Conservation (phyloP, 1,139 yeast species). For the Kazachstania sp. region DNA sequence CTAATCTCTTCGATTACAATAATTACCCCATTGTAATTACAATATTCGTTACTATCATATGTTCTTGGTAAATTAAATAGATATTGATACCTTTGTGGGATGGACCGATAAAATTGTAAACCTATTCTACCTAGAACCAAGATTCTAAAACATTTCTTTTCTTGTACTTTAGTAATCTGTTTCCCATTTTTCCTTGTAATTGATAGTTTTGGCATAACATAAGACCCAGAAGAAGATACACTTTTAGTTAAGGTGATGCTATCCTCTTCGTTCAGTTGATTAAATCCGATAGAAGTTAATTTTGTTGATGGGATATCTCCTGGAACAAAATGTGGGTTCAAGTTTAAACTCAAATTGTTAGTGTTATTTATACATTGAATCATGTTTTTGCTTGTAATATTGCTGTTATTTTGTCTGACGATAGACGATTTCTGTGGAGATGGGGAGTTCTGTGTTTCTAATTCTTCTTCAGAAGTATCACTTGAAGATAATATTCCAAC, state of each 20-base stretch:
- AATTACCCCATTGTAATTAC: slow-evolving; percentile 18
- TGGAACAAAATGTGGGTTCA: too few species aligned
- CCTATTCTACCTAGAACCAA: slow-evolving; percentile 24
- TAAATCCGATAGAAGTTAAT: background rate
- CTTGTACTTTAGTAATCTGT: background rate
- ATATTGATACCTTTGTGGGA: slow-evolving; percentile 19
- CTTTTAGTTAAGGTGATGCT: slow-evolving; percentile 20
- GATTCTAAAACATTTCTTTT: slow-evolving; percentile 7
- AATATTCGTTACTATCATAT: slow-evolving; percentile 13
- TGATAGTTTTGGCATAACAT: slow-evolving; percentile 30
- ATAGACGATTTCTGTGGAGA: background rate
- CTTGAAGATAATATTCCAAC: slow-evolving; percentile 26
- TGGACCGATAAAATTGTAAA: slow-evolving; percentile 16
- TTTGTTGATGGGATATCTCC: background rate
- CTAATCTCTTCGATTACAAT: slow-evolving; percentile 23
- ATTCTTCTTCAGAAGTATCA: slow-evolving; percentile 29
- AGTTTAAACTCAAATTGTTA: too few species aligned
- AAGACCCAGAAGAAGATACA: slow-evolving; percentile 24
- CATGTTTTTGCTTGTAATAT: background rate
- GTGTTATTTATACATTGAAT: background rate
- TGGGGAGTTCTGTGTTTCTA: background rate
- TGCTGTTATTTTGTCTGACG: background rate
- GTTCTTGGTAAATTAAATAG: slow-evolving; percentile 18
- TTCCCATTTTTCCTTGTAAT: slow-evolving; percentile 6
- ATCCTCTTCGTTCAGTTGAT: slow-evolving; percentile 13